phyloP scores from a whole-genome alignment of 306 rosid genomes.

The Sechiopsis laciniata region DNA sequence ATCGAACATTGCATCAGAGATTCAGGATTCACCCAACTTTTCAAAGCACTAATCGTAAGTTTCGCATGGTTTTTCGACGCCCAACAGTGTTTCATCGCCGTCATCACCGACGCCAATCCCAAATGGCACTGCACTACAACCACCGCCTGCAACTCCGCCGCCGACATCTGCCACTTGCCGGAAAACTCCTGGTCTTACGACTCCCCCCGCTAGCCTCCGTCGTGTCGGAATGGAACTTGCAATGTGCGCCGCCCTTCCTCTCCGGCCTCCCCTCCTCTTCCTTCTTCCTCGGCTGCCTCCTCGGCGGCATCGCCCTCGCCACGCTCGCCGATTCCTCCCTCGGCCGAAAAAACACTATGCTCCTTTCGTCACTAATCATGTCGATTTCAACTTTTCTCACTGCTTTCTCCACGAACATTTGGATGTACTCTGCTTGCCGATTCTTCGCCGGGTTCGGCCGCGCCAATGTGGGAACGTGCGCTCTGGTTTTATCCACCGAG shows the following conservation, averaged over 20 bases:
- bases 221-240: constrained; percentile 45
- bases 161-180: constrained; percentile 37
- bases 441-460: constrained; percentile 41
- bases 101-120: constrained; percentile 53
- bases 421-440: constrained; percentile 42
- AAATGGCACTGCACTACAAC: constrained; percentile 39
- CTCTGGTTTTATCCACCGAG: constrained; percentile 55
- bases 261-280: constrained; percentile 48
- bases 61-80: constrained; percentile 55
- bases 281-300: constrained; percentile 51
- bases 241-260: constrained; percentile 31
- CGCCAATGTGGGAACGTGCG: constrained; percentile 44
- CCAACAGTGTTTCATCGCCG: constrained; percentile 50
- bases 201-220: constrained; percentile 30
- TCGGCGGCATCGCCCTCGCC: constrained; percentile 44
- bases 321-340: constrained; percentile 48
- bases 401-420: constrained; percentile 39
- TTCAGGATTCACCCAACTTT: constrained; percentile 40
- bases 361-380: constrained; percentile 42
- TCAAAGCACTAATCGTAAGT: constrained; percentile 45
- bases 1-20: constrained; percentile 42
- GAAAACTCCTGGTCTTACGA: constrained; percentile 49
- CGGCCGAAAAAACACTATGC: constrained; percentile 57
- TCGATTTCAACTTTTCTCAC: constrained; percentile 41
- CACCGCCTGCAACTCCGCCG: neutral